A percentile compares a stretch with the other conserved stretches of the same genome.
Conservation (phyloP, 2,329 filamentous ascomycete genomes). For the Calonectria naviculata region DNA sequence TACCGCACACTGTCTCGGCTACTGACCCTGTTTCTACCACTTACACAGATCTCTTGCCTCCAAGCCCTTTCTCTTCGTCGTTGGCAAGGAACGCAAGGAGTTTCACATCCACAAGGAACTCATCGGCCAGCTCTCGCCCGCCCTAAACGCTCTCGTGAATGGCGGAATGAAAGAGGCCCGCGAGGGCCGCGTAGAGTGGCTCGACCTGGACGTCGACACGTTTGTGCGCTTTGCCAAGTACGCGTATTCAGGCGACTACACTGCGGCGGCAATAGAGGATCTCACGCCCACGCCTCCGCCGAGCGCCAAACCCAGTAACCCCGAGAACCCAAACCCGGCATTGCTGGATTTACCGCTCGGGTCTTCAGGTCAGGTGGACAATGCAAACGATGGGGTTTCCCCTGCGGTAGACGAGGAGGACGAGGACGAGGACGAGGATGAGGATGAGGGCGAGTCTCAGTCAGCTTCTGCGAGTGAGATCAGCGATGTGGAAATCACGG, state of each 20-base stretch:
- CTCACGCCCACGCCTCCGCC: background rate
- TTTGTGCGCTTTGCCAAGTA: conserved; percentile 41
- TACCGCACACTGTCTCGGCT: background rate
- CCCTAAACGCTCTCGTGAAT: conserved; percentile 37
- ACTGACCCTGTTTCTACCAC: background rate
- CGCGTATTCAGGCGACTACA: conserved; percentile 38
- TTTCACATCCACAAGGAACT: conserved; percentile 39
- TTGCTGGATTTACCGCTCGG: background rate
- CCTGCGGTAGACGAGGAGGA: conserved; percentile 7
- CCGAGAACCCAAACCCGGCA: background rate
- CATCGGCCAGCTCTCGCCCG: conserved; percentile 33
- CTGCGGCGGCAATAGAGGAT: conserved; percentile 27
- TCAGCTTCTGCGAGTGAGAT: background rate
- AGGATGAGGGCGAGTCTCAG: background rate
- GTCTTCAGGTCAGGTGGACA: background rate
- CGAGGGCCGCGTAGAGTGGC: conserved; percentile 38
- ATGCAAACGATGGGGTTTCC: background rate
- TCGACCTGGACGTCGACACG: conserved; percentile 38
- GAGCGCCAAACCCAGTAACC: background rate
- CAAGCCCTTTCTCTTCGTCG: conserved; percentile 38
- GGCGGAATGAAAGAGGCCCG: conserved; percentile 38
- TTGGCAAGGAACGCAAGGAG: conserved; percentile 35
- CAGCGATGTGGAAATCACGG: background rate
- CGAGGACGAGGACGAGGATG: conserved; percentile 1
- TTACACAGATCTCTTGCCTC: conserved; percentile 35